A percentile compares a stretch with the other conserved stretches of the same genome.
These are phyloP conservation scores for Pichiaceae sp. DNA, from an alignment of 1,139 yeast species.

Conservation along the genomic window DNA sequence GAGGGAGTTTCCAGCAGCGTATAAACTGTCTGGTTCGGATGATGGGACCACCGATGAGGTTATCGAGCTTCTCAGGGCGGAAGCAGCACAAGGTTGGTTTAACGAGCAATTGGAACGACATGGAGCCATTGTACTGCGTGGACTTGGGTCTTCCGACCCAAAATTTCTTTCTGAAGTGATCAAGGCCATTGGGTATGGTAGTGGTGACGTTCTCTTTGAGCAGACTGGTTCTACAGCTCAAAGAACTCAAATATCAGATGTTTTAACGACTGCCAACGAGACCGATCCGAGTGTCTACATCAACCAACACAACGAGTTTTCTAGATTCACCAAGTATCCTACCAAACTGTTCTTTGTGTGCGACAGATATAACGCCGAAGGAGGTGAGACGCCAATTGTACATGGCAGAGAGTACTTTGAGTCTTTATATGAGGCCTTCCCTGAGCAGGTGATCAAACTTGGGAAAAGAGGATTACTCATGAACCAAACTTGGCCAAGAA, in stretches of 20 bases:
- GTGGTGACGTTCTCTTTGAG: slow-evolving; percentile 18
- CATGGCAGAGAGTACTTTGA: slow-evolving; percentile 6
- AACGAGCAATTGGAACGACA: slow-evolving; percentile 17
- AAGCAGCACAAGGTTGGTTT: slow-evolving; percentile 17
- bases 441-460: slow-evolving; percentile 21
- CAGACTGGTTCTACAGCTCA: slow-evolving; percentile 25
- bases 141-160: slow-evolving; percentile 18
- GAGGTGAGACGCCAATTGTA: slow-evolving; percentile 24
- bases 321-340: slow-evolving; percentile 24
- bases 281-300: slow-evolving; percentile 19
- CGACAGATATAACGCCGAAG: slow-evolving; percentile 15
- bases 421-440: not conserved
- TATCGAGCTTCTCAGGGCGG: slow-evolving; percentile 7
- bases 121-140: slow-evolving; percentile 22
- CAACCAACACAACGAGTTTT: slow-evolving; percentile 26
- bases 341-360: slow-evolving; percentile 22
- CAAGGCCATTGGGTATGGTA: slow-evolving; percentile 16
- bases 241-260: slow-evolving; percentile 15
- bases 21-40: not conserved
- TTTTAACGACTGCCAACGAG: slow-evolving; percentile 25
- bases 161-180: slow-evolving; percentile 16
- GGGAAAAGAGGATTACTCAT: slow-evolving; percentile 18
- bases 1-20: slow-evolving; percentile 15
- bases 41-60: slow-evolving; percentile 4
- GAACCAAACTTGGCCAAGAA: slow-evolving; percentile 12